A percentile compares a stretch with the other conserved stretches of the same genome.
Evolutionary conservation across 1,284 basidiomycete genomes (phyloP).

Genomic region (Apiotrichum veenhuisii): DNA sequence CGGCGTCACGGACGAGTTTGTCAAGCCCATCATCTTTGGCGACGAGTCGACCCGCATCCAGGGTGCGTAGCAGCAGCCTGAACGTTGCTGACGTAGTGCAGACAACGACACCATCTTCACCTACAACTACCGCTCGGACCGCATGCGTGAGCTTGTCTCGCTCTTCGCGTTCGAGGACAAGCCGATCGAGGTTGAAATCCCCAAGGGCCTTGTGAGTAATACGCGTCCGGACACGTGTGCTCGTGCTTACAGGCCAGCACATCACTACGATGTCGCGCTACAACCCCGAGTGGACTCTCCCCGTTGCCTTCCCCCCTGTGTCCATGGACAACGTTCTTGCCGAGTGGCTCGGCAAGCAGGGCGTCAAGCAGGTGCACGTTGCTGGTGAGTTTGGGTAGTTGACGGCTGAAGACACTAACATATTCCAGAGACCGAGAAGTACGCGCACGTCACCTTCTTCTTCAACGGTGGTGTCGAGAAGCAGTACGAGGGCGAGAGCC

Average conservation of each 20-base stretch:
- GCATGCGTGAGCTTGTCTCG: slow-evolving; percentile 80
- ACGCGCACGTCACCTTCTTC: slow-evolving; percentile 93
- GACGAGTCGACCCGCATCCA: slow-evolving; percentile 74
- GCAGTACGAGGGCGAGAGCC: slow-evolving; percentile 74
- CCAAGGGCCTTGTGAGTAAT: slow-evolving; percentile 66
- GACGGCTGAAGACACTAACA: background rate
- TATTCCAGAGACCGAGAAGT: slow-evolving; percentile 78
- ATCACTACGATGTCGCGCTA: slow-evolving; percentile 92
- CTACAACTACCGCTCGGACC: slow-evolving; percentile 93
- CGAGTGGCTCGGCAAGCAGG: slow-evolving; percentile 76
- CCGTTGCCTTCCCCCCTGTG: slow-evolving; percentile 81
- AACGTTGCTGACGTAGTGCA: no score
- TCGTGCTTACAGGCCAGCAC: slow-evolving; percentile 51
- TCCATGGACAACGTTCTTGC: slow-evolving; percentile 86
- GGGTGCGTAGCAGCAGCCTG: slow-evolving; percentile 57
- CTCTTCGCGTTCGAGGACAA: slow-evolving; percentile 76
- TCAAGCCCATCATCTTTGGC: slow-evolving; percentile 85
- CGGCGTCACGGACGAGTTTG: slow-evolving; percentile 84
- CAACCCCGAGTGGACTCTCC: slow-evolving; percentile 81
- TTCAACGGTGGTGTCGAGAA: slow-evolving; percentile 93
- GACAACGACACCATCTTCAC: slow-evolving; percentile 76
- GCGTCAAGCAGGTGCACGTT: slow-evolving; percentile 75
- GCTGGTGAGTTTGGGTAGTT: slow-evolving; percentile 57
- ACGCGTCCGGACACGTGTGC: no score
- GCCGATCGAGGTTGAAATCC: slow-evolving; percentile 74